These are phyloP conservation scores for Calonectria leucothoes DNA, from an alignment of 2,329 filamentous ascomycete species.

Conservation along the genomic window DNA sequence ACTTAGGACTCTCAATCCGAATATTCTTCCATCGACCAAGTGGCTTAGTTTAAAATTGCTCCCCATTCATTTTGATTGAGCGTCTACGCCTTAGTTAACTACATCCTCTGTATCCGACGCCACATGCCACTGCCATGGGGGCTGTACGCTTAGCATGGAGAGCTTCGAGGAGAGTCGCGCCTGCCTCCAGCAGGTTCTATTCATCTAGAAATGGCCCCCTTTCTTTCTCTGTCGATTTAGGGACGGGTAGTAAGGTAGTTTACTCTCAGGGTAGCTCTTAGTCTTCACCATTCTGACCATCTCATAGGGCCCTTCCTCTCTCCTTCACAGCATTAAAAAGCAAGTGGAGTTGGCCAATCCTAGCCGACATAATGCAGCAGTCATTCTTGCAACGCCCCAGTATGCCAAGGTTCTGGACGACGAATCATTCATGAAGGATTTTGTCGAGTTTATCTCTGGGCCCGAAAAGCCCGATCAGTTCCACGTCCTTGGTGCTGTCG, in stretches of 20 bases:
- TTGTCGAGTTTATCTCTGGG: conserved; percentile 61
- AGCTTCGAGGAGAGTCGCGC: conserved; percentile 29
- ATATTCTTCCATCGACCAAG: not conserved
- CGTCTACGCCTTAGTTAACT: too few relatives aligned
- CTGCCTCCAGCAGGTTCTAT: conserved; percentile 34
- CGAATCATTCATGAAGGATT: conserved; percentile 52
- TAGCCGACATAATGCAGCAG: conserved; percentile 53
- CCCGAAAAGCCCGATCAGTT: conserved; percentile 51
- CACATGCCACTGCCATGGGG: conserved; percentile 32
- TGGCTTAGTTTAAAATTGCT: not conserved
- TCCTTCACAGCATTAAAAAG: conserved; percentile 31
- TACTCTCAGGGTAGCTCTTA: not conserved
- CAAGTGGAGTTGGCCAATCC: conserved; percentile 43
- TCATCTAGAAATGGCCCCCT: conserved; percentile 27
- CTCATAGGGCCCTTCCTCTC: conserved; percentile 27
- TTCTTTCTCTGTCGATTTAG: conserved; percentile 38
- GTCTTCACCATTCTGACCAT: conserved; percentile 21
- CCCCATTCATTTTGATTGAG: not conserved
- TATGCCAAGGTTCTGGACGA: conserved; percentile 62
- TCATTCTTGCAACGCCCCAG: conserved; percentile 62
- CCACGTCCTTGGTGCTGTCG: conserved; percentile 64
- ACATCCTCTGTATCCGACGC: not conserved
- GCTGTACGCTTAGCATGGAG: conserved; percentile 28
- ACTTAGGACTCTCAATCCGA: not conserved
- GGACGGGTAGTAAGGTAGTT: conserved; percentile 26